Evolutionary conservation across 768 basidiomycete genomes (phyloP), one percentile per base, ranked within the genome.

Genomic region (Cystobasidium tubakii): DNA sequence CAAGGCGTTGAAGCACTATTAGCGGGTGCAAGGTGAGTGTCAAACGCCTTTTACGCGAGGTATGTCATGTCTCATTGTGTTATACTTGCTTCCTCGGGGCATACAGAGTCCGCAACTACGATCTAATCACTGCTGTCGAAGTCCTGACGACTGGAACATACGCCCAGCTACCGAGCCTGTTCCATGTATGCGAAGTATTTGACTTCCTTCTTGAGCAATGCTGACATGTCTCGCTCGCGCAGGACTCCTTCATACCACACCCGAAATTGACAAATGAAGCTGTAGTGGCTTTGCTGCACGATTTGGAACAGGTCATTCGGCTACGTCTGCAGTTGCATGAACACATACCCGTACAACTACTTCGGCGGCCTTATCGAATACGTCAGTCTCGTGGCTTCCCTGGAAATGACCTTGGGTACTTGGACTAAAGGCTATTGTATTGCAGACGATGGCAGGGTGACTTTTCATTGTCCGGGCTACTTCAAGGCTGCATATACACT

Each of bases 131-230:
- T 0, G 94, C 94, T 27, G 82, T 97, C 43, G 90, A 93, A 77
- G 90, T 97, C 69, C 84, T 96, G 36, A 90, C 90, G 0, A 88
- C 87, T 15, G 94, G 93, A 0, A 88, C 90, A 19, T 98, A 97
- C 79, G 84, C 87, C 44, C 85, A 91, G 31, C 85, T 98, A 19
- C 93, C 95, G 21, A 85, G 87, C 1, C 84, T 83, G 65, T 89
- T 95, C 80, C 90, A 90, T 86, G 91, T 90, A 66, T 25, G 76
- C 76, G 72, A 39, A 39, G 19, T 42, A 21, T 36, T 21, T 50
- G n/a, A 17, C 4, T n/a, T 50, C 21, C 7, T 19, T n/a, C 9
- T 53, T 13, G 7, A 53, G 2, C 36, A 46, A 4, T 43, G 21
- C 34, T 25, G 27, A 27, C 27, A n/a, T 23, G 2, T 42, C 36